Evolutionary conservation across 768 basidiomycete genomes (phyloP).

Genomic region (Neoboletus magnificus): DNA sequence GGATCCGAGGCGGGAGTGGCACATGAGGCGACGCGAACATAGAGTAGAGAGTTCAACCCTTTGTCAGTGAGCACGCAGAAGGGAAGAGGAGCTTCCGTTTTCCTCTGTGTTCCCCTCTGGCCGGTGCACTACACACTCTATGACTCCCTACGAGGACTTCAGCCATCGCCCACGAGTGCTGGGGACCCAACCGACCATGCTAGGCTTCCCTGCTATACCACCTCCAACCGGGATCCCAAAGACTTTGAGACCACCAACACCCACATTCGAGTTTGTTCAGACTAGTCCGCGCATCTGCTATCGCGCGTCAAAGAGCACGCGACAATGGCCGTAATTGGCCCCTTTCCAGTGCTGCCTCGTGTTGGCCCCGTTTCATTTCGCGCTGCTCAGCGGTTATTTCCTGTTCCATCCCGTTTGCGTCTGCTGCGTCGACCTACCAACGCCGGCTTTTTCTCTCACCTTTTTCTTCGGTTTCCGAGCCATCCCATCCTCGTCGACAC

Average conservation of each 20-base stretch:
- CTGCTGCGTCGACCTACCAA: conserved; percentile 19
- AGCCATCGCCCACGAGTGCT: too few species aligned
- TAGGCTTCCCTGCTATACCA: too few species aligned
- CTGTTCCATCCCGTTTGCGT: conserved; percentile 23
- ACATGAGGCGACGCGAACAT: too few species aligned
- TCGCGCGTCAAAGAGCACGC: conserved; percentile 18
- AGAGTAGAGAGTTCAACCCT: too few species aligned
- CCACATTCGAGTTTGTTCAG: not conserved
- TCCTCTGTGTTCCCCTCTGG: too few species aligned
- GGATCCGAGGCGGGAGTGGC: too few species aligned
- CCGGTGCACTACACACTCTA: too few species aligned
- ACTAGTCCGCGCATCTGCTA: not conserved
- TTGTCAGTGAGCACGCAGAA: too few species aligned
- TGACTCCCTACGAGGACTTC: too few species aligned
- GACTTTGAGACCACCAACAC: not conserved
- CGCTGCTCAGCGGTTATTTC: conserved; percentile 14
- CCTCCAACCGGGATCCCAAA: not conserved
- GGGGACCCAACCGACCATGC: too few species aligned
- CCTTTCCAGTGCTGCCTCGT: conserved; percentile 33
- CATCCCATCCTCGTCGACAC: not conserved
- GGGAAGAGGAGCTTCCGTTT: too few species aligned
- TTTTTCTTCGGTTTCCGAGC: not conserved
- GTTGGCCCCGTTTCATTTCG: conserved; percentile 20
- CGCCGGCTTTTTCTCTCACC: not conserved
- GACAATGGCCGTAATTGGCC: conserved; percentile 12